A percentile compares a stretch with the other conserved stretches of the same genome.
Evolutionary conservation across 2,329 filamentous ascomycete species (phyloP).

Genomic region (Scedosporium apiospermum): DNA sequence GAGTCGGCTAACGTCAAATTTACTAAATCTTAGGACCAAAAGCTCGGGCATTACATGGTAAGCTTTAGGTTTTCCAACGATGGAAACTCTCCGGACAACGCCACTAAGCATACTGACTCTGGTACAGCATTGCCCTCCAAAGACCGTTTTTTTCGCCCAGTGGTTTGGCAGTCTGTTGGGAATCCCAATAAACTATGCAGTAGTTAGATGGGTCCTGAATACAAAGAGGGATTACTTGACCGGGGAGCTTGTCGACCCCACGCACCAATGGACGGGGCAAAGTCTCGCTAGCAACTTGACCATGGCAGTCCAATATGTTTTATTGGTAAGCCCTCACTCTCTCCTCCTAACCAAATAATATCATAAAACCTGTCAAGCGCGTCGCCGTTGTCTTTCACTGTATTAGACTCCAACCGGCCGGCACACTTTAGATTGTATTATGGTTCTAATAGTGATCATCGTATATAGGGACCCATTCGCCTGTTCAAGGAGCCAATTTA

Average conservation of each 20-base stretch:
- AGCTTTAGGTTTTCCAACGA: too few species aligned
- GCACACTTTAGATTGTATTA: not conserved
- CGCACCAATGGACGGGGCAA: conserved; percentile 54
- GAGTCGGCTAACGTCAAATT: not conserved
- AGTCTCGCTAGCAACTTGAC: conserved; percentile 39
- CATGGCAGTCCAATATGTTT: conserved; percentile 49
- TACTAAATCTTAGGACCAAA: not conserved
- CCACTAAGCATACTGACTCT: not conserved
- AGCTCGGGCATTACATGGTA: not conserved
- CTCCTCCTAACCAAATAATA: not conserved
- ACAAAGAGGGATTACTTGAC: conserved; percentile 46
- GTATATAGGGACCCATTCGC: conserved; percentile 29
- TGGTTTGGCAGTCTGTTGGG: conserved; percentile 49
- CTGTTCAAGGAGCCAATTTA: conserved; percentile 40
- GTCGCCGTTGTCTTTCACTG: too few species aligned
- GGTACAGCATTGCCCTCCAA: conserved; percentile 42
- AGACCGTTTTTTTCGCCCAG: conserved; percentile 50
- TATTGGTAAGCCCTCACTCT: conserved; percentile 29
- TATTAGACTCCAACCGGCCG: not conserved
- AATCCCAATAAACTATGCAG: conserved; percentile 51
- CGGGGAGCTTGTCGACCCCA: conserved; percentile 39
- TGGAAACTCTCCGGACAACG: not conserved
- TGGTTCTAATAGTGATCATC: conserved; percentile 9
- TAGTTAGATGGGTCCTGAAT: conserved; percentile 49
- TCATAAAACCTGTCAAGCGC: too few species aligned